Evolutionary conservation across 2,329 filamentous ascomycete genomes (phyloP).

Genomic region (Septoria petroselini): DNA sequence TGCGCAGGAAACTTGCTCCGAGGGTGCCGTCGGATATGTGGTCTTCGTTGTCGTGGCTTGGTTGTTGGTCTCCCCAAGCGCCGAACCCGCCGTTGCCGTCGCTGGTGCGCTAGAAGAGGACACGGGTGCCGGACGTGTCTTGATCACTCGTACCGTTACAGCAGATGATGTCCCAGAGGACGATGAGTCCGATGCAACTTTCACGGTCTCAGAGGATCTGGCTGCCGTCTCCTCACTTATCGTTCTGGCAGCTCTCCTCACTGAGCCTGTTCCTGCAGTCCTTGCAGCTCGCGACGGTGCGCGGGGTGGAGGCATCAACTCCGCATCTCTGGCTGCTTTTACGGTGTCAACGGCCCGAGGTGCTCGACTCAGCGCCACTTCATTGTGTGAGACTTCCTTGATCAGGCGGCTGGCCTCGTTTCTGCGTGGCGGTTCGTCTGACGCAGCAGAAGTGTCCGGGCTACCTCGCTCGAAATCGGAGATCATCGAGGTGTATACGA

Average conservation of each 20-base stretch:
- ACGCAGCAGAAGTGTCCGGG: slow-evolving; percentile 36
- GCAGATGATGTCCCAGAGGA: slow-evolving; percentile 20
- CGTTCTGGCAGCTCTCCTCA: slow-evolving; percentile 33
- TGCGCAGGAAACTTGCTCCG: slow-evolving; percentile 29
- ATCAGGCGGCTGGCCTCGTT: slow-evolving; percentile 43
- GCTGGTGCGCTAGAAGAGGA: slow-evolving; percentile 20
- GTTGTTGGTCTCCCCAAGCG: slow-evolving; percentile 29
- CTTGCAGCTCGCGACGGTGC: slow-evolving; percentile 29
- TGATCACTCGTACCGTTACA: slow-evolving; percentile 26
- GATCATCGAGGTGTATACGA: slow-evolving; percentile 45
- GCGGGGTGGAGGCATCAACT: slow-evolving; percentile 35
- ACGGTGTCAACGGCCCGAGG: slow-evolving; percentile 15
- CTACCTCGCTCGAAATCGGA: slow-evolving; percentile 35
- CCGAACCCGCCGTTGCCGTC: slow-evolving; percentile 19
- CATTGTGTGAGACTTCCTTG: slow-evolving; percentile 49
- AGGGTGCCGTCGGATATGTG: slow-evolving; percentile 28
- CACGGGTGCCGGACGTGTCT: slow-evolving; percentile 22
- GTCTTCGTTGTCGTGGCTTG: slow-evolving; percentile 25
- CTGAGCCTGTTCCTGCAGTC: slow-evolving; percentile 28
- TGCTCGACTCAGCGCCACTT: slow-evolving; percentile 30
- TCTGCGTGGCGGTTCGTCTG: slow-evolving; percentile 28
- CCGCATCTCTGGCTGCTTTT: slow-evolving; percentile 32
- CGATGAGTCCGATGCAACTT: slow-evolving; percentile 27
- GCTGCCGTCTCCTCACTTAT: slow-evolving; percentile 37
- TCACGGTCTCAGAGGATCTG: slow-evolving; percentile 29